Conservation (phyloP, 2,329 filamentous ascomycete genomes). For the Amphichorda felina region DNA sequence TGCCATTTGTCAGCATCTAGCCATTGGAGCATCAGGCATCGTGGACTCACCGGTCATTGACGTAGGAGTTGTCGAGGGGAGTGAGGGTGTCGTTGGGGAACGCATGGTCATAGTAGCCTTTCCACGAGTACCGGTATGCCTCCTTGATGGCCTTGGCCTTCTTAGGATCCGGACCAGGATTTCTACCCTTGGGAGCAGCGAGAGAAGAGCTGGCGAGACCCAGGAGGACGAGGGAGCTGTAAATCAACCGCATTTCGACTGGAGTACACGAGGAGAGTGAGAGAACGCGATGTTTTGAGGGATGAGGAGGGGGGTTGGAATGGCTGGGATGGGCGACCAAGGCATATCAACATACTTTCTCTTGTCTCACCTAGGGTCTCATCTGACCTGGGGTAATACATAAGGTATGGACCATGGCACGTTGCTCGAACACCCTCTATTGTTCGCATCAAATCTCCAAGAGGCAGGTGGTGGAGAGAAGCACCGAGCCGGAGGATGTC, state of each 20-base stretch:
- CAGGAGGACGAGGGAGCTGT: not conserved
- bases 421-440: too few species aligned
- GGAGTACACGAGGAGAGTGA: not conserved
- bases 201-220: not conserved
- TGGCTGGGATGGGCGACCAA: too few species aligned
- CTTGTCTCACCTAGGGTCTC: too few species aligned
- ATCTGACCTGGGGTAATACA: too few species aligned
- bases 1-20: not conserved
- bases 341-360: too few species aligned
- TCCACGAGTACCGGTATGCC: slow-evolving; percentile 60
- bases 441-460: too few species aligned
- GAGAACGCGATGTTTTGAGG: too few species aligned
- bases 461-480: too few species aligned
- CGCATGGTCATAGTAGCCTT: slow-evolving; percentile 61
- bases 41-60: slow-evolving; percentile 53
- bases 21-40: not conserved
- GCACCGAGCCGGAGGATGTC: too few species aligned
- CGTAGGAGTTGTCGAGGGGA: slow-evolving; percentile 52
- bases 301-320: too few species aligned
- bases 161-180: slow-evolving; percentile 16
- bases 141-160: slow-evolving; percentile 51
- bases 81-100: slow-evolving; percentile 67
- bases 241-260: not conserved
- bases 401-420: too few species aligned
- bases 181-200: slow-evolving; percentile 1